These are phyloP conservation scores for Fraxinus floribunda DNA, from an alignment of 305 asterid species.

Conservation along the genomic window DNA sequence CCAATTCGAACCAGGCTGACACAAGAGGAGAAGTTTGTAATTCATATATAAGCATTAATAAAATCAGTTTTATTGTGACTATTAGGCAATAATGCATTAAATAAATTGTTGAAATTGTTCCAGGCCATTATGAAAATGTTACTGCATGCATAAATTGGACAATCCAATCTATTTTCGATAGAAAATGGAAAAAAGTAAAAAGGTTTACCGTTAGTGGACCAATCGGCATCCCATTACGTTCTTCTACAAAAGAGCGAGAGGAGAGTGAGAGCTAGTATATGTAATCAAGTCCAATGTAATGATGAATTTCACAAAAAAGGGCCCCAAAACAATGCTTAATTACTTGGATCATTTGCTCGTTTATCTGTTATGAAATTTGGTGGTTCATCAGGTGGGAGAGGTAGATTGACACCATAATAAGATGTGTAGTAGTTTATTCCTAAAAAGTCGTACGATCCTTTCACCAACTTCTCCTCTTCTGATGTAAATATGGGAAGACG, in stretches of 20 bases:
- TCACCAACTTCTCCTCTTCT: neutral
- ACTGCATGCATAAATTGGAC: neutral
- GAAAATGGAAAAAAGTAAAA: neutral
- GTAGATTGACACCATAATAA: slow-evolving; percentile 35
- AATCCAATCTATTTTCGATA: neutral
- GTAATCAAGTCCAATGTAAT: neutral
- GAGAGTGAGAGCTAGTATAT: neutral
- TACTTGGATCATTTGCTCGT: slow-evolving; percentile 26
- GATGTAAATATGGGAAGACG: neutral
- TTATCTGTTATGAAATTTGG: slow-evolving; percentile 34
- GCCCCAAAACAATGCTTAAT: neutral
- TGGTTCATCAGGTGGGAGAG: slow-evolving; percentile 17
- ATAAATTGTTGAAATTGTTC: neutral
- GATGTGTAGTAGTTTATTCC: slow-evolving; percentile 55
- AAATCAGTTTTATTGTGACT: neutral
- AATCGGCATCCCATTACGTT: slow-evolving; percentile 40
- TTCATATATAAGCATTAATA: neutral
- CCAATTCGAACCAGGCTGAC: neutral
- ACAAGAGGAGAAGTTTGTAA: neutral
- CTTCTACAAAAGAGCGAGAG: slow-evolving; percentile 20
- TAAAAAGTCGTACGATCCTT: slow-evolving; percentile 3
- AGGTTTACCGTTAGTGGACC: slow-evolving; percentile 37
- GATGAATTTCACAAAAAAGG: neutral
- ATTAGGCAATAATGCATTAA: neutral
- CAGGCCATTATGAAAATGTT: neutral